These are phyloP conservation scores for Aurantiochytrium sp. DNA, from an alignment of 108 stramenopile genomes.

Conservation along the genomic window DNA sequence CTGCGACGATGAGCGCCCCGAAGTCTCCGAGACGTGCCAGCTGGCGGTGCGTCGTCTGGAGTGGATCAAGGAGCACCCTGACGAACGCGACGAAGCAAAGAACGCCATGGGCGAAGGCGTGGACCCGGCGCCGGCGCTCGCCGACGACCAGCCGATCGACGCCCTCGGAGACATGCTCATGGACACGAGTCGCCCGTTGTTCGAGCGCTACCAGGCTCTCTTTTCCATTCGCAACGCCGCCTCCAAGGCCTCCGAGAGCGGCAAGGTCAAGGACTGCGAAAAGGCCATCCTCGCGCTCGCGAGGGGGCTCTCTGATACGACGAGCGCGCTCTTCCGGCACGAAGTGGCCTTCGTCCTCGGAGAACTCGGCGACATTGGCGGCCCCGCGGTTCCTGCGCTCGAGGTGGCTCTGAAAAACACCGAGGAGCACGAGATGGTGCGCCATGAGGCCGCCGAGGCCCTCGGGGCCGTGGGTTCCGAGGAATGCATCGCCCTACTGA, in stretches of 20 bases:
- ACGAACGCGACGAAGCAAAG: not conserved
- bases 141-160: constrained; percentile 47
- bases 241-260: no score
- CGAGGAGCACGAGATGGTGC: constrained; percentile 88
- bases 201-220: constrained; percentile 93
- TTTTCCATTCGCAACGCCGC: constrained; percentile 82
- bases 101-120: constrained; percentile 35
- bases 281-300: constrained; percentile 75
- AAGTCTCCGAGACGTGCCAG: constrained; percentile 83
- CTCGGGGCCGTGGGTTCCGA: constrained; percentile 85
- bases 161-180: constrained; percentile 68
- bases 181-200: constrained; percentile 66
- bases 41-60: constrained; percentile 74
- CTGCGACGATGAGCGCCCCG: constrained; percentile 44
- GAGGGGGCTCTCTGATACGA: constrained; percentile 63
- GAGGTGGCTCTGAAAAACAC: constrained; percentile 58
- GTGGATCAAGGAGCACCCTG: constrained; percentile 52
- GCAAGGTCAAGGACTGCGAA: constrained; percentile 56
- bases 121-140: constrained; percentile 56
- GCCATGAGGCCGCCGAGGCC: constrained; percentile 96
- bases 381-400: constrained; percentile 73
- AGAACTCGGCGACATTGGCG: constrained; percentile 69
- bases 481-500: constrained; percentile 66
- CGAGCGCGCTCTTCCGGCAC: constrained; percentile 84
- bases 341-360: constrained; percentile 99